Base-by-base conservation (phyloP, 1,284 basidiomycete genomes). In the Cryptococcus sp. region DNA sequence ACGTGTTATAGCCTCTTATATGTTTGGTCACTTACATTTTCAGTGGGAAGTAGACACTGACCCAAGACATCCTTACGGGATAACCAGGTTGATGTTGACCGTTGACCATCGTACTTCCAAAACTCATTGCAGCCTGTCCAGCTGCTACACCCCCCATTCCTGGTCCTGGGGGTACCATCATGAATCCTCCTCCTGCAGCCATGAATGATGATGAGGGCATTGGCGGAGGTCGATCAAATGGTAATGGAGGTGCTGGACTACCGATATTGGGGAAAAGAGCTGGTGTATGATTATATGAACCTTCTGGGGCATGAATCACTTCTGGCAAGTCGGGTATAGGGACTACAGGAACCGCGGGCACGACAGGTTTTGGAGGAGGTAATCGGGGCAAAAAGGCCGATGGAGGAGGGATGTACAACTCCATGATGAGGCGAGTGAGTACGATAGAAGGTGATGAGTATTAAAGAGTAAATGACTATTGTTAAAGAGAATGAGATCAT, bases 221-320 rank as follows among this genome's bases (percentile, higher is more conserved):
- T 4, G 48, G 57, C n/a, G 52, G 23, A 10, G 55, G 43, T 42
- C 64, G 50, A 50, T 67, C 55, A 38, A 58, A 44, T 47, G 64
- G 43, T 0, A 64, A 43, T 10, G 69, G 67, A 5, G 68, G 59
- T 6, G 62, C 61, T 5, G 71, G 65, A 10, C 58, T 61, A 34
- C 72, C 73, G 49, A 72, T 66, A 31, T 63, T 59, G n/a, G 70
- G 67, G 53, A 76, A 74, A 30, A 67, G 52, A 14, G 54, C 54
- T 42, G 61, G 53, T 31, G 62, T 63, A 5, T 65, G 60, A 7
- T 57, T 64, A 57, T 75, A 76, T 6, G 63, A 52, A 6, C 74
- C 74, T 54, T 76, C 74, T 4, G 74, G 74, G 4, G 73, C 71
- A 48, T 68, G 59, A 49, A 75, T 59, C 11, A 56, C 57, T 13